Evolutionary conservation across 306 rosid species (phyloP).

Genomic region (Castanospermum australe): DNA sequence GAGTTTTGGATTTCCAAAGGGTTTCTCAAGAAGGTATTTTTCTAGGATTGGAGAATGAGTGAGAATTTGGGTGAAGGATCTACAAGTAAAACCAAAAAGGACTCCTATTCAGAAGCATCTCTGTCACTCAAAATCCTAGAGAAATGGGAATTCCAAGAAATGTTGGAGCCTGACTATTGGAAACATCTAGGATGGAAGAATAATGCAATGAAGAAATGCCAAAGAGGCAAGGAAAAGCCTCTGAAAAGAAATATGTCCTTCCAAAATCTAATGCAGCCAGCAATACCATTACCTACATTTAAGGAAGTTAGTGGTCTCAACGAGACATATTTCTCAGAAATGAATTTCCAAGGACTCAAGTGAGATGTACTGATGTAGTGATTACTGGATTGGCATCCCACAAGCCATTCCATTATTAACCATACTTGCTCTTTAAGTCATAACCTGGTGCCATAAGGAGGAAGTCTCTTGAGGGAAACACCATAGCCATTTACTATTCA

Average conservation of each 20-base stretch:
- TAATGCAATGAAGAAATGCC: background rate
- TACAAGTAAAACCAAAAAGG: background rate
- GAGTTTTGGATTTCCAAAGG: background rate
- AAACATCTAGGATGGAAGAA: background rate
- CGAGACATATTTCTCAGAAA: background rate
- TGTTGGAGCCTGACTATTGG: background rate
- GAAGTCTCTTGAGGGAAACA: background rate
- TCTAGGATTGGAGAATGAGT: background rate
- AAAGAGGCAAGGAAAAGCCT: background rate
- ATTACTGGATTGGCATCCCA: background rate
- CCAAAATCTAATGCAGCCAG: background rate
- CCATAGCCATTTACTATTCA: background rate
- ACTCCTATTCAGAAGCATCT: background rate
- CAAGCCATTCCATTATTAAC: background rate
- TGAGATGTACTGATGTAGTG: background rate
- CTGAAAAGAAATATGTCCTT: background rate
- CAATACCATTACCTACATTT: background rate
- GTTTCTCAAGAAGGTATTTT: background rate
- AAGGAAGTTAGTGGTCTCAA: background rate
- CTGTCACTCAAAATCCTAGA: background rate
- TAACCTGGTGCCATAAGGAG: background rate
- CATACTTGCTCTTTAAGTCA: background rate
- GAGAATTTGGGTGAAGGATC: constrained; percentile 14
- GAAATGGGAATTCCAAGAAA: background rate
- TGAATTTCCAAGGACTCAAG: background rate